phyloP scores from a whole-genome alignment of 306 rosid species.

The Mimosa pudica region DNA sequence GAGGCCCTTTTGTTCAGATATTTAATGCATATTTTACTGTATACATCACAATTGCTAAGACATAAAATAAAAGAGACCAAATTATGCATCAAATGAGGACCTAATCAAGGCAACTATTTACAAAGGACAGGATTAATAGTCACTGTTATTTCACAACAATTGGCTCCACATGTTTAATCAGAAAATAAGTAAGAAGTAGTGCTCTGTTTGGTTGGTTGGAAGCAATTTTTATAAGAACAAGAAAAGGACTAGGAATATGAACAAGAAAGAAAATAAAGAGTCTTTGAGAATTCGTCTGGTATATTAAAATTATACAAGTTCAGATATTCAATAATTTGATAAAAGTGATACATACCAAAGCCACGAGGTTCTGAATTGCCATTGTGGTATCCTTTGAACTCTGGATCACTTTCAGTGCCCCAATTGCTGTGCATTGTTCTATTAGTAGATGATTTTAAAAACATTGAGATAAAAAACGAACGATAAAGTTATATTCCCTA shows the following conservation, averaged over 20 bases:
- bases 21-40: constrained; percentile 5
- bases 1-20: not conserved
- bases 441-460: constrained; percentile 35
- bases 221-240: not conserved
- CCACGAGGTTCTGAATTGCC: constrained; percentile 98
- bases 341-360: constrained; percentile 64
- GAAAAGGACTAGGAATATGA: not conserved
- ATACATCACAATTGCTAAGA: constrained; percentile 1
- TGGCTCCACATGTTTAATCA: not conserved
- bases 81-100: constrained; percentile 2
- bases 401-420: constrained; percentile 98
- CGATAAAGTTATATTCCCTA: constrained; percentile 40
- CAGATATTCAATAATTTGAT: constrained; percentile 9
- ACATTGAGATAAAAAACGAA: not conserved
- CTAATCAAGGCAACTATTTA: not conserved
- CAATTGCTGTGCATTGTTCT: constrained; percentile 65
- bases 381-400: constrained; percentile 96
- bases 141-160: constrained; percentile 6
- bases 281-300: not conserved
- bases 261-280: not conserved
- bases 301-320: not conserved
- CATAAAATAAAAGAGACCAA: not conserved
- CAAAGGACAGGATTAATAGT: constrained; percentile 13
- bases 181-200: not conserved
- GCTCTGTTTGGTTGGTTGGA: not conserved